phyloP scores from a whole-genome alignment of 306 rosid species.

The Fragaria vesca region DNA sequence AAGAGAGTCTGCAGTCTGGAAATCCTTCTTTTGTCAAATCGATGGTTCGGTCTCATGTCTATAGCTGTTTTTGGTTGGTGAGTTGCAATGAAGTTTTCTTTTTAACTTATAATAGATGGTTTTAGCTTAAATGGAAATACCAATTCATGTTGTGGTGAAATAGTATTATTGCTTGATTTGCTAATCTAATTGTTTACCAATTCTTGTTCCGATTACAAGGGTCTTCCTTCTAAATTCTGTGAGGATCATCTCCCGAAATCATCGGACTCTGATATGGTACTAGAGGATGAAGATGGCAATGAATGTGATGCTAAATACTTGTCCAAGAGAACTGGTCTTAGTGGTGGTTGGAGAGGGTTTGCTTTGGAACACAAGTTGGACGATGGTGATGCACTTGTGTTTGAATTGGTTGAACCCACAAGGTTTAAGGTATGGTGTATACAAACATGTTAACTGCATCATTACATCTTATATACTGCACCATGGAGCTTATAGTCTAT shows the following conservation, averaged over 20 bases:
- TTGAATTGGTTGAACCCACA: constrained; percentile 52
- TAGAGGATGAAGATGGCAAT: constrained; percentile 67
- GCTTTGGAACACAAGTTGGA: constrained; percentile 78
- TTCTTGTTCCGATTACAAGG: constrained; percentile 33
- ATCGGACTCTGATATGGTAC: constrained; percentile 30
- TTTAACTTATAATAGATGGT: background rate
- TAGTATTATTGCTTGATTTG: background rate
- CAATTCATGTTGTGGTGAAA: background rate
- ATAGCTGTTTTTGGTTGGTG: constrained; percentile 94
- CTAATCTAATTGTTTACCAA: constrained; percentile 7
- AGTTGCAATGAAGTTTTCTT: constrained; percentile 26
- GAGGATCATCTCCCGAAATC: constrained; percentile 54
- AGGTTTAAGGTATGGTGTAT: constrained; percentile 54
- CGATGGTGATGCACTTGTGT: constrained; percentile 80
- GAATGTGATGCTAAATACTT: constrained; percentile 49
- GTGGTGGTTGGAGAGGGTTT: constrained; percentile 88
- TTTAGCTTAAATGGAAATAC: background rate
- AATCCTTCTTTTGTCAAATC: constrained; percentile 67
- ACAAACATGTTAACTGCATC: background rate
- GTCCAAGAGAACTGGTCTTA: constrained; percentile 57
- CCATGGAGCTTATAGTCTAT: background rate
- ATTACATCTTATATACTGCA: background rate
- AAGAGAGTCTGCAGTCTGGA: constrained; percentile 37
- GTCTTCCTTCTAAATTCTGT: constrained; percentile 64
- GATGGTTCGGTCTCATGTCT: constrained; percentile 84